phyloP scores from a whole-genome alignment of 768 basidiomycete species.

The Chalciporus piperatus region DNA sequence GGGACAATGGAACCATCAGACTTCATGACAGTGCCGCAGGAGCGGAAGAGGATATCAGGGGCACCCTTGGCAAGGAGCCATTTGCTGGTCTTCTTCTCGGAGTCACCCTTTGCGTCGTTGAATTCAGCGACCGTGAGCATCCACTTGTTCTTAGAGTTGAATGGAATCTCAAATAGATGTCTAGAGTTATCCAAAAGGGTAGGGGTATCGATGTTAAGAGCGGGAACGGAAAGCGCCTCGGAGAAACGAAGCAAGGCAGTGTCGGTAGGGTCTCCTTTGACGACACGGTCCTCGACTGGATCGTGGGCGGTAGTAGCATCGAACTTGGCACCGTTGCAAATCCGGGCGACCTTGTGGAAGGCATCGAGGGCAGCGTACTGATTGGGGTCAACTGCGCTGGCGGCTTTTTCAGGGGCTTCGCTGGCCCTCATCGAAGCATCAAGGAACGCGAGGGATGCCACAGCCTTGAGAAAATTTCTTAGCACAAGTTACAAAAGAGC shows the following conservation, averaged over 20 bases:
- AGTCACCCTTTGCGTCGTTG: slow-evolving; percentile 12
- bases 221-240: slow-evolving; percentile 29
- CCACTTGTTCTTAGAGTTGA: slow-evolving; percentile 56
- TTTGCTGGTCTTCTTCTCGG: slow-evolving; percentile 8
- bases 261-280: slow-evolving; percentile 52
- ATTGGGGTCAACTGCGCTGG: slow-evolving; percentile 6
- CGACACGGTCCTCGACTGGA: slow-evolving; percentile 32
- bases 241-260: slow-evolving; percentile 52
- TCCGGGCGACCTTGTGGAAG: slow-evolving; percentile 42
- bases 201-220: slow-evolving; percentile 20
- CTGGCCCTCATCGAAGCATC: slow-evolving; percentile 22
- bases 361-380: slow-evolving; percentile 25
- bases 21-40: slow-evolving; percentile 35
- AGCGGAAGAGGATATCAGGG: slow-evolving; percentile 49
- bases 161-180: slow-evolving; percentile 38
- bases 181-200: slow-evolving; percentile 20
- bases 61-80: slow-evolving; percentile 57
- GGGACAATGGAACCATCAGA: slow-evolving; percentile 34
- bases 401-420: slow-evolving; percentile 18
- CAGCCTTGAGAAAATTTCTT: slow-evolving; percentile 26
- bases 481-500: not conserved
- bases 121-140: slow-evolving; percentile 46
- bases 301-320: slow-evolving; percentile 29
- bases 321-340: slow-evolving; percentile 60
- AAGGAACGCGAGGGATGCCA: slow-evolving; percentile 40